Evolutionary conservation across 305 asterid genomes (phyloP), one percentile per base, ranked within the genome.

Genomic region (Nicotiana rustica): DNA sequence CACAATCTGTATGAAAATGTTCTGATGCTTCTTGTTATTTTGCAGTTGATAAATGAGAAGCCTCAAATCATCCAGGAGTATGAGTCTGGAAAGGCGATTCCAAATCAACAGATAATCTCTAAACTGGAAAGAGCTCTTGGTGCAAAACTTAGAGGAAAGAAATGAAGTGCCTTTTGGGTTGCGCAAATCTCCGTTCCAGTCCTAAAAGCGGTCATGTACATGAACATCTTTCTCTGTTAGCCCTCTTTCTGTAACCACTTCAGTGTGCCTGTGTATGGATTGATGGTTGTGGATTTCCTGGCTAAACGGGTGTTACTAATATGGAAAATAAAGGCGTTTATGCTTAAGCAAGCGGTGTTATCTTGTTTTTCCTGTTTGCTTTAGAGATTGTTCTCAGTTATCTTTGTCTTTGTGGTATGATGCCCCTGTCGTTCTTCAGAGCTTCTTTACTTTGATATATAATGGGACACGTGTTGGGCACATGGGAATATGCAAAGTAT

Each of bases 1-100:
- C 15, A 36, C 52, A 29, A 36, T 62, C 29, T 25, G 29, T 47
- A 60, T 47, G 64, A 66, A 31, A 49, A 67, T 29, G 29, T 60
- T 31, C 64, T 78, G 36, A 83, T 21, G 29, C 3, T 67, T 49
- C 19, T 38, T 73, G 0, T 33, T 80, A 6, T 81, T n/a, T 49
- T 89, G 88, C 92, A 93, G 98, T 13, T 93, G 83, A 96, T 94
- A 87, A 96, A 96, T 71, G 99, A 96, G 90, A 96, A 96, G 91
- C 98, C 98, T 1, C 99, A 96, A 78, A 44, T 94, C 73, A 91
- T 96, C 86, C 98, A 96, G 86, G 99, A 96, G 86, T 96, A 96
- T 3, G 99, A 94, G 87, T 94, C 99, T 69, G 99, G 99, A 14
- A 96, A 96, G 86, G 99, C 99, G 5, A 96, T 96, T 78, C 99